These are phyloP conservation scores for Dentipellis fragilis DNA, from an alignment of 768 basidiomycete species.

Conservation along the genomic window DNA sequence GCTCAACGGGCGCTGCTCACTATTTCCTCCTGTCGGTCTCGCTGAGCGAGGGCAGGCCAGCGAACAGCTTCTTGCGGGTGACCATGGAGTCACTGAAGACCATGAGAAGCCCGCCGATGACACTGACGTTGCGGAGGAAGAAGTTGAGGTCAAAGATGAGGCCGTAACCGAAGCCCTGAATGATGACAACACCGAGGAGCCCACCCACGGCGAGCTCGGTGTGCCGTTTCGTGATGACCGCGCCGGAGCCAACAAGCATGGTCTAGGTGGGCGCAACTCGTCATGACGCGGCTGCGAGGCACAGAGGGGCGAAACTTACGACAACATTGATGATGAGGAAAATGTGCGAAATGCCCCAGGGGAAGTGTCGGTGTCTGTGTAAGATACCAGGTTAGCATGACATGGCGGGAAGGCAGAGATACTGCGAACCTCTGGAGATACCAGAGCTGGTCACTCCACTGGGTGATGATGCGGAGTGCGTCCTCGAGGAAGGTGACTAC, in stretches of 20 bases:
- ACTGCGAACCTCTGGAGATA: constrained; percentile 83
- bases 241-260: constrained; percentile 78
- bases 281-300: not conserved
- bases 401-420: constrained; percentile 7
- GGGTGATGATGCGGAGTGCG: constrained; percentile 83
- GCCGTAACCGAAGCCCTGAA: constrained; percentile 97
- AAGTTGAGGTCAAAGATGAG: constrained; percentile 99
- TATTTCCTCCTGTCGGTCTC: constrained; percentile 99
- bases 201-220: constrained; percentile 87
- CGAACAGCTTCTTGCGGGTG: constrained; percentile 78
- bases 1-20: constrained; percentile 32
- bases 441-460: constrained; percentile 97
- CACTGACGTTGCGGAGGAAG: constrained; percentile 97
- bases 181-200: constrained; percentile 82
- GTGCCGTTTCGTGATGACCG: constrained; percentile 79
- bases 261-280: constrained; percentile 35
- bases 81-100: constrained; percentile 95
- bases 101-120: constrained; percentile 98
- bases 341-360: constrained; percentile 88
- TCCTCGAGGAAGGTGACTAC: constrained; percentile 99
- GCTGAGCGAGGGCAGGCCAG: constrained; percentile 80
- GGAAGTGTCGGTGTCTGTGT: constrained; percentile 84
- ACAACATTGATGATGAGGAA: constrained; percentile 89
- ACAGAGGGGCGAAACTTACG: constrained; percentile 39
- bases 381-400: not conserved